These are phyloP conservation scores for Rhizophagus sp. DNA, from an alignment of 192 early-diverging fungal species.

Conservation along the genomic window DNA sequence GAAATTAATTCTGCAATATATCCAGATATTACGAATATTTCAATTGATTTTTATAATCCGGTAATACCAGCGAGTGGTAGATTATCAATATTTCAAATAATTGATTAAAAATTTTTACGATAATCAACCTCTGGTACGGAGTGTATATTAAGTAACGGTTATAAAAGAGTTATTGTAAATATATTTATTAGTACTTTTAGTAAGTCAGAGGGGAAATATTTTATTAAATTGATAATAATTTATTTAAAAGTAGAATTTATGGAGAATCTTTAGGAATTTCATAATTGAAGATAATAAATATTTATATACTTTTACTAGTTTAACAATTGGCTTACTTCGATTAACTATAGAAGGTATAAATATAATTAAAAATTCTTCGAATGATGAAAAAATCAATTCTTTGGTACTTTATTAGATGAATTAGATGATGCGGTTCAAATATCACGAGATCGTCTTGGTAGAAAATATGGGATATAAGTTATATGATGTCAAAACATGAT, in stretches of 20 bases:
- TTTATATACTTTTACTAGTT: neutral
- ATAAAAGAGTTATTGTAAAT: too few species aligned
- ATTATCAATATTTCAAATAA: too few species aligned
- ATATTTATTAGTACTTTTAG: too few species aligned
- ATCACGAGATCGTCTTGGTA: neutral
- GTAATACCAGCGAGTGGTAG: too few species aligned
- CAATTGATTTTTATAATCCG: too few species aligned
- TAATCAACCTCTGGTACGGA: too few species aligned
- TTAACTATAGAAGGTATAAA: neutral
- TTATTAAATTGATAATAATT: neutral
- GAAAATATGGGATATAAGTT: neutral
- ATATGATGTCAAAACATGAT: neutral
- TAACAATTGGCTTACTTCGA: neutral
- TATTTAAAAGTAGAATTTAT: neutral
- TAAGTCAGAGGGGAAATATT: neutral
- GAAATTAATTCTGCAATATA: too few species aligned
- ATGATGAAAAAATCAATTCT: neutral
- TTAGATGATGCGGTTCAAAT: neutral
- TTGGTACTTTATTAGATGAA: neutral
- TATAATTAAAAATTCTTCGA: neutral
- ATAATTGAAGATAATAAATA: neutral
- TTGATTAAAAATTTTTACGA: too few species aligned
- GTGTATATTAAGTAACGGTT: too few species aligned
- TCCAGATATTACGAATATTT: too few species aligned
- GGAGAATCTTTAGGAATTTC: constrained; percentile 3